phyloP scores from a whole-genome alignment of 352 stramenopile genomes.

The Aphanomyces invadans region DNA sequence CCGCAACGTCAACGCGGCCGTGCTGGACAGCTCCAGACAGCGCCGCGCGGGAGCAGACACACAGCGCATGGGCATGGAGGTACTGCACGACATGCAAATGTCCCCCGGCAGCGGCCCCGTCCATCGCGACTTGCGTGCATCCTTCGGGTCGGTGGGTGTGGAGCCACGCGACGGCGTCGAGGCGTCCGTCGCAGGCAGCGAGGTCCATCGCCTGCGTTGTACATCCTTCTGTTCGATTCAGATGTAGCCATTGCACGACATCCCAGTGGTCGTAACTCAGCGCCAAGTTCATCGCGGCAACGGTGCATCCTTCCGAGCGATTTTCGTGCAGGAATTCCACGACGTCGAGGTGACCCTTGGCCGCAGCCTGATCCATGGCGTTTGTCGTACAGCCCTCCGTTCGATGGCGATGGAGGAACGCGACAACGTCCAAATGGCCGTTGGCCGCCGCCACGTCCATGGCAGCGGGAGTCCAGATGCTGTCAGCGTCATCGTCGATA shows the following conservation, averaged over 20 bases:
- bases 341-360: not conserved
- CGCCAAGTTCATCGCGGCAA: conserved; percentile 4
- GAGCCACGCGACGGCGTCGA: not conserved
- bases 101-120: not conserved
- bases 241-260: not conserved
- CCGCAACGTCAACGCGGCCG: no score
- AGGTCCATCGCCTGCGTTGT: conserved; percentile 7
- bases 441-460: not conserved
- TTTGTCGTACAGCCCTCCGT: not conserved
- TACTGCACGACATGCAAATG: not conserved
- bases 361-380: not conserved
- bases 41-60: not conserved
- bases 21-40: not conserved
- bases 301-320: not conserved
- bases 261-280: not conserved
- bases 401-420: not conserved
- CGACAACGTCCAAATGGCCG: not conserved
- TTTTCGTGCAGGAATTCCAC: not conserved
- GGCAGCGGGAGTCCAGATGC: not conserved
- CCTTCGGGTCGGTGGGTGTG: not conserved
- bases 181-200: not conserved
- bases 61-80: not conserved
- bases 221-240: not conserved
- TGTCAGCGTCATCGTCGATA: no score
- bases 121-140: not conserved